Base-by-base conservation (phyloP, 345 rosid genomes). In the Nasturtium officinale region DNA sequence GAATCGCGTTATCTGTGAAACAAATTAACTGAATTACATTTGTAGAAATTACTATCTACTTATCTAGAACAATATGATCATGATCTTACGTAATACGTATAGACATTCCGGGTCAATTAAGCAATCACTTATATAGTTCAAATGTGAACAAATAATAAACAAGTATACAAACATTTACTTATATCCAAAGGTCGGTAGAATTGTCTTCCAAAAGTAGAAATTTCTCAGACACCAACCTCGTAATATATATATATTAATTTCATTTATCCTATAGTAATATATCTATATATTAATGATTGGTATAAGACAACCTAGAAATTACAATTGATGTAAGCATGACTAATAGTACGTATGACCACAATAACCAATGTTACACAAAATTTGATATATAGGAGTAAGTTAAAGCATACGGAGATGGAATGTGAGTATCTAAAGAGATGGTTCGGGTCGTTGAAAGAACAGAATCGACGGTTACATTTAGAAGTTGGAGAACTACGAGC, bases 331-430 rank as follows among this genome's bases (percentile, higher is more conserved):
- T 50, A 67, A 58, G 45, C 21, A 51, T 56, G 11, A 35, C 12
- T 28, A 56, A 55, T 9, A 55, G 33, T 56, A 74, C 12, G 42
- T 43, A 59, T 51, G 16, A 13, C 17, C 33, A 50, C 13, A 37
- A 16, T 12, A 38, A 47, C 32, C 20, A 53, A 68, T 61, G 30
- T 21, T 46, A 58, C 21, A 61, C 46, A 33, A 37, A 21, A 7
- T 17, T 62, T 69, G 26, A 16, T 61, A 33, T 54, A 46, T 69
- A 88, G 93, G 85, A 86, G 85, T 57, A 88, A 86, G 81, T 80
- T 88, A 81, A 86, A 86, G 81, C 89, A 88, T 37, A 85, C 86
- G 8, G 93, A 85, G 67, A 79, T 78, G 69, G 86, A 88, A 50
- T 85, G 82, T 62, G 87, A 85, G 74, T 74, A 85, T 18, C 53